These are phyloP conservation scores for Inonotus obliquus DNA, from an alignment of 1,284 basidiomycete species.

Conservation along the genomic window DNA sequence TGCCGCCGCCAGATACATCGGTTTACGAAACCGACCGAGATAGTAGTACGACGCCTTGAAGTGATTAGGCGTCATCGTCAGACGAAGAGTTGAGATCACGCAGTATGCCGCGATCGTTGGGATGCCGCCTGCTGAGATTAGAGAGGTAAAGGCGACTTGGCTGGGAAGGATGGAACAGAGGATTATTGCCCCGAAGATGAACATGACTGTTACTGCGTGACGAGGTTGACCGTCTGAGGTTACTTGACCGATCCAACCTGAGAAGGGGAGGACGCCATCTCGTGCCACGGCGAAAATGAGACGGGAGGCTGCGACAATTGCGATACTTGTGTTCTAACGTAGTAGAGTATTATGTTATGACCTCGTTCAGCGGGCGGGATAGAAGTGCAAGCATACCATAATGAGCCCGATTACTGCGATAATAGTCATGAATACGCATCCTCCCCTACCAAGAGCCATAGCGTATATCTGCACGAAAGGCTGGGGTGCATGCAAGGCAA, in stretches of 20 bases:
- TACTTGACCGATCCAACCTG: conserved; percentile 74
- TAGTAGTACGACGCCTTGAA: conserved; percentile 70
- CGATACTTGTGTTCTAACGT: conserved; percentile 72
- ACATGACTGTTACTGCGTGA: conserved; percentile 81
- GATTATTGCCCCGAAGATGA: conserved; percentile 62
- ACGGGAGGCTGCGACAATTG: conserved; percentile 80
- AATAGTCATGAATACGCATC: conserved; percentile 78
- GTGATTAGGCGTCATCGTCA: conserved; percentile 68
- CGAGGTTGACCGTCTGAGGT: conserved; percentile 65
- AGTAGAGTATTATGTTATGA: neutral
- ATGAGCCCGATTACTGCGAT: conserved; percentile 76
- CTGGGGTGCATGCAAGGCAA: conserved; percentile 73
- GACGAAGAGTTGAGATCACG: conserved; percentile 65
- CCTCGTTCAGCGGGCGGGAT: neutral
- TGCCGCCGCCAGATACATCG: conserved; percentile 62
- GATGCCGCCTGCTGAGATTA: conserved; percentile 76
- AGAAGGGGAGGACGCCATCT: conserved; percentile 81
- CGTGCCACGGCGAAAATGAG: conserved; percentile 84
- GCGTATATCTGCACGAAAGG: conserved; percentile 85
- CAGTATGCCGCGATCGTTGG: conserved; percentile 83
- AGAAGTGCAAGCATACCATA: conserved; percentile 44
- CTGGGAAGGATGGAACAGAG: conserved; percentile 83
- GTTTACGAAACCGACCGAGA: conserved; percentile 58
- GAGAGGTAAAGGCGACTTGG: conserved; percentile 81
- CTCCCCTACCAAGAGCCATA: conserved; percentile 71